Evolutionary conservation across 805 yeast species (phyloP).

Genomic region (Wickerhamiella allomyrinae): DNA sequence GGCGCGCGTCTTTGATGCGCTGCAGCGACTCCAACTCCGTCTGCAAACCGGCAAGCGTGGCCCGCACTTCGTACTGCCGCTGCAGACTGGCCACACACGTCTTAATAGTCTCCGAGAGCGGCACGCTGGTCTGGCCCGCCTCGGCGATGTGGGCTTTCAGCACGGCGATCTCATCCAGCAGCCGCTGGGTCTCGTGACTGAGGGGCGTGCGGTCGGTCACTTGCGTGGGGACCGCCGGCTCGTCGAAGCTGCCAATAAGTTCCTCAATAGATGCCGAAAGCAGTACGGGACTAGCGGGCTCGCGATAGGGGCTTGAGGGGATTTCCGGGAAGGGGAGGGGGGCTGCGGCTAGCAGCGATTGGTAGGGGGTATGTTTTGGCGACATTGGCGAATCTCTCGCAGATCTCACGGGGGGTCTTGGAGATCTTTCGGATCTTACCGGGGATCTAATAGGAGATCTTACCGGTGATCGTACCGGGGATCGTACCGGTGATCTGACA

Average conservation of each 20-base stretch:
- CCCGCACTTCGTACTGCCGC: not conserved
- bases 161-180: not conserved
- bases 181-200: not conserved
- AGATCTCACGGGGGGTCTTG: no score
- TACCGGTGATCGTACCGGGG: not conserved
- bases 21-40: not conserved
- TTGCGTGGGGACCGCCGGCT: not conserved
- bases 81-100: not conserved
- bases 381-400: no score
- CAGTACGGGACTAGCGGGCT: not conserved
- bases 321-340: not conserved
- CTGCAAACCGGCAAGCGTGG: not conserved
- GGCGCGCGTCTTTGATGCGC: not conserved
- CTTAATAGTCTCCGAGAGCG: not conserved
- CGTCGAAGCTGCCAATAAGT: not conserved
- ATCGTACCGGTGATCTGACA: not conserved
- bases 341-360: no score
- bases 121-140: not conserved
- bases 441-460: no score
- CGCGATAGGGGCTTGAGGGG: not conserved
- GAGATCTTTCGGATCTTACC: no score
- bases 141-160: not conserved
- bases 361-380: no score
- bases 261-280: not conserved
- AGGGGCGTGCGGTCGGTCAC: not conserved